Evolutionary conservation across 2,329 filamentous ascomycete genomes (phyloP).

Genomic region (Aspergillus novoparasiticus): DNA sequence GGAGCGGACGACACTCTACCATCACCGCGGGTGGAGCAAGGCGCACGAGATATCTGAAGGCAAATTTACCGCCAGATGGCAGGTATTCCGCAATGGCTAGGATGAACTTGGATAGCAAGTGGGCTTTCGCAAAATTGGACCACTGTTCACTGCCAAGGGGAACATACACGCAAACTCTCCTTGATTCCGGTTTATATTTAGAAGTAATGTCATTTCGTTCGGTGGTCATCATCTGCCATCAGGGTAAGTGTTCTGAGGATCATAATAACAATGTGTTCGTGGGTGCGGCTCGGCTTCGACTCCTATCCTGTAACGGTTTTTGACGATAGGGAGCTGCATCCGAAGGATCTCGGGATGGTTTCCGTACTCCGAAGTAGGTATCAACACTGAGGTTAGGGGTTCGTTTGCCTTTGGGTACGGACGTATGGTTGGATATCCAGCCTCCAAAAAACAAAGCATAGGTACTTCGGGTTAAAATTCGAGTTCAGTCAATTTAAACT

Average conservation of each 20-base stretch:
- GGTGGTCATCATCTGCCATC: neutral
- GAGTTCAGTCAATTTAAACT: neutral
- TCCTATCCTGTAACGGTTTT: neutral
- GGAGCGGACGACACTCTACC: neutral
- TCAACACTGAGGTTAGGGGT: neutral
- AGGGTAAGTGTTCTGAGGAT: constrained; percentile 2
- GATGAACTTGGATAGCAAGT: neutral
- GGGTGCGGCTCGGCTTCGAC: neutral
- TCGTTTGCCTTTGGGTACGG: neutral
- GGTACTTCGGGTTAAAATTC: neutral
- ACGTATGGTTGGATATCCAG: neutral
- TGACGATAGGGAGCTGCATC: neutral
- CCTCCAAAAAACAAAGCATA: neutral
- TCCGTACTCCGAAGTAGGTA: neutral
- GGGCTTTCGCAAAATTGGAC: neutral
- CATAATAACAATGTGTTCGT: neutral
- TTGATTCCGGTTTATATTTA: neutral
- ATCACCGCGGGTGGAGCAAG: neutral
- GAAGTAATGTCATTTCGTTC: neutral
- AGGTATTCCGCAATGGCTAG: constrained; percentile 2
- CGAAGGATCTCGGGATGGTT: neutral
- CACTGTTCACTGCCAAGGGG: neutral
- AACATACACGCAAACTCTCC: neutral
- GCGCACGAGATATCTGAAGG: neutral
- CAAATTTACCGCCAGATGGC: neutral